These are phyloP conservation scores for Blastomyces gilchristii DNA, from an alignment of 2,329 filamentous ascomycete species.

Conservation along the genomic window DNA sequence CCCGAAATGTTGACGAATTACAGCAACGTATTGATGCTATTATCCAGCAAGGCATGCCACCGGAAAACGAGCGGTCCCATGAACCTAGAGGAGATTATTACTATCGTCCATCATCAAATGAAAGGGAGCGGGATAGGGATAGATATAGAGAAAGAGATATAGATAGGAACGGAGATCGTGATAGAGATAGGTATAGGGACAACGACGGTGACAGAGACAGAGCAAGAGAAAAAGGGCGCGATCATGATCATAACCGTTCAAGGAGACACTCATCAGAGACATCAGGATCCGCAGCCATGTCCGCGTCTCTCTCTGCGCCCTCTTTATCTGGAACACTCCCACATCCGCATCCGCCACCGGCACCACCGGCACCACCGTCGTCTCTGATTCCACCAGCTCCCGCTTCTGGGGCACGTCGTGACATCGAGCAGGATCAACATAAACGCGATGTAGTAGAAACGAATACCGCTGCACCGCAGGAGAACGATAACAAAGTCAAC, in stretches of 20 bases:
- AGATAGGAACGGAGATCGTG: constrained; percentile 5
- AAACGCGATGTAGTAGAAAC: background rate
- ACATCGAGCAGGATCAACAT: background rate
- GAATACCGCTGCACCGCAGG: background rate
- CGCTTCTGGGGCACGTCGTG: background rate
- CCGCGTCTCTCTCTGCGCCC: background rate
- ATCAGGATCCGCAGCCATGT: constrained; percentile 7
- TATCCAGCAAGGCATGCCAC: constrained; percentile 6
- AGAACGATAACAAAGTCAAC: constrained; percentile 10
- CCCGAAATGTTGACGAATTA: constrained; percentile 5
- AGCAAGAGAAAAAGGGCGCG: constrained; percentile 11
- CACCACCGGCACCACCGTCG: background rate
- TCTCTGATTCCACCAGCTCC: background rate
- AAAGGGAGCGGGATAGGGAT: constrained; percentile 4
- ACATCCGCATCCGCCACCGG: background rate
- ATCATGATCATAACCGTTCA: constrained; percentile 9
- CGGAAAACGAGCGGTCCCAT: background rate
- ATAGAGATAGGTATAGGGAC: constrained; percentile 14
- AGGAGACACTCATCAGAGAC: constrained; percentile 7
- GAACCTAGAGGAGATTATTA: background rate
- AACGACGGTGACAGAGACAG: constrained; percentile 4
- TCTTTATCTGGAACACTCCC: constrained; percentile 1
- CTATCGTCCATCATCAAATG: constrained; percentile 1
- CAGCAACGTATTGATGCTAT: constrained; percentile 10
- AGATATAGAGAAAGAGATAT: constrained; percentile 2